These are phyloP conservation scores for Leccinum subtestaceum DNA, from an alignment of 768 basidiomycete genomes.

Conservation along the genomic window DNA sequence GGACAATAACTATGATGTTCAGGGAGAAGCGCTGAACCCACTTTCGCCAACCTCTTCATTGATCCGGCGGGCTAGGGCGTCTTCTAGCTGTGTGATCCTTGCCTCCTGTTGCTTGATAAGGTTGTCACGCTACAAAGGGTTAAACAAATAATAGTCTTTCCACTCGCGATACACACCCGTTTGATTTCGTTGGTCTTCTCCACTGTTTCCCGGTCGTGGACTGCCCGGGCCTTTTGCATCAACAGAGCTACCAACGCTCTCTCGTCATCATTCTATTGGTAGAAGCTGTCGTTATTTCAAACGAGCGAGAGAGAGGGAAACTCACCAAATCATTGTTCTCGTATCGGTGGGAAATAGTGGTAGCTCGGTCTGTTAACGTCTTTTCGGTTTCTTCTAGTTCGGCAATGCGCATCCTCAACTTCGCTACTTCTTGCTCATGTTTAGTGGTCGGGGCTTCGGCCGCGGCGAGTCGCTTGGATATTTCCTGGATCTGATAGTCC, in stretches of 20 bases:
- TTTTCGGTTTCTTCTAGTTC: slow-evolving; percentile 30
- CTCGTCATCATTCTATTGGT: slow-evolving; percentile 46
- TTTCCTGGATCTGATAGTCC: slow-evolving; percentile 18
- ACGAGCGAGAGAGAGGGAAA: slow-evolving; percentile 6
- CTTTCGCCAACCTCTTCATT: slow-evolving; percentile 30
- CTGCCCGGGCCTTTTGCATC: slow-evolving; percentile 41
- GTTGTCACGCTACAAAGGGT: slow-evolving; percentile 44
- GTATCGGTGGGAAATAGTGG: slow-evolving; percentile 38
- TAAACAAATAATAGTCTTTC: slow-evolving; percentile 6
- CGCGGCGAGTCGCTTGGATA: slow-evolving; percentile 21
- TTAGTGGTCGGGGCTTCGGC: slow-evolving; percentile 24
- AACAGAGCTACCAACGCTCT: slow-evolving; percentile 47
- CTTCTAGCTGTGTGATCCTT: slow-evolving; percentile 46
- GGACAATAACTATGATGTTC: slow-evolving; percentile 14
- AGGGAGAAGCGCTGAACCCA: slow-evolving; percentile 12
- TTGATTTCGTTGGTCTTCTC: slow-evolving; percentile 56
- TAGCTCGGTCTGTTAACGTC: slow-evolving; percentile 28
- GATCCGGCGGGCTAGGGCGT: slow-evolving; percentile 43
- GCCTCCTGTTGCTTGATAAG: slow-evolving; percentile 42
- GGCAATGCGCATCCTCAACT: slow-evolving; percentile 18
- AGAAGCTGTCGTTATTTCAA: slow-evolving; percentile 13
- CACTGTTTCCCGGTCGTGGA: slow-evolving; percentile 53
- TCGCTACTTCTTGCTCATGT: slow-evolving; percentile 29
- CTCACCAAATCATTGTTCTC: slow-evolving; percentile 46
- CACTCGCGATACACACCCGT: slow-evolving; percentile 36